Evolutionary conservation across 1,139 yeast species (phyloP).

Genomic region (Yarrowia galli): DNA sequence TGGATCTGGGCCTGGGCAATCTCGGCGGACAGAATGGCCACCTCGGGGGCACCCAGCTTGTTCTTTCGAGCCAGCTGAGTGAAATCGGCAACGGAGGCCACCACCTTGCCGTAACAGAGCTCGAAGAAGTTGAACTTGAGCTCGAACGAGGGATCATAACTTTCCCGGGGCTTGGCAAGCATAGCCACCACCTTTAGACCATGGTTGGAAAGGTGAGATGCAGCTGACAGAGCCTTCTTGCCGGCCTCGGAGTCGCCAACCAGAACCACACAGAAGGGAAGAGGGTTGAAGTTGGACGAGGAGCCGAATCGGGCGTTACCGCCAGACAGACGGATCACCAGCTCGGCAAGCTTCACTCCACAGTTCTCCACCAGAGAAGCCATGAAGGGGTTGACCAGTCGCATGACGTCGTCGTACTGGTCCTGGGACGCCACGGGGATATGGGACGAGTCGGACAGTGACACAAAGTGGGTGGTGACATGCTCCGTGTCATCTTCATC

Average conservation of each 20-base stretch:
- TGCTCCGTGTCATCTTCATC: not conserved
- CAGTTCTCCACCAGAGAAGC: slow-evolving; percentile 69
- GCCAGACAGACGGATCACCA: slow-evolving; percentile 69
- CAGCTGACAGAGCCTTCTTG: slow-evolving; percentile 76
- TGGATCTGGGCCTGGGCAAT: not conserved
- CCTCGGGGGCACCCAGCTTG: slow-evolving; percentile 28
- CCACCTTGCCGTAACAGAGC: slow-evolving; percentile 38
- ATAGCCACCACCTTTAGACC: slow-evolving; percentile 72
- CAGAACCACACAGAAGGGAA: slow-evolving; percentile 76
- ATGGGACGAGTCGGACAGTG: slow-evolving; percentile 15
- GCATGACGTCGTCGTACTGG: slow-evolving; percentile 39
- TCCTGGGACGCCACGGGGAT: slow-evolving; percentile 48
- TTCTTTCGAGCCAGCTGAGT: slow-evolving; percentile 21
- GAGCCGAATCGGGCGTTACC: slow-evolving; percentile 68
- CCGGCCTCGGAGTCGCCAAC: slow-evolving; percentile 81
- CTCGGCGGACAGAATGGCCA: slow-evolving; percentile 14
- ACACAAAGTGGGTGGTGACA: slow-evolving; percentile 23
- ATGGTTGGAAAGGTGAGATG: slow-evolving; percentile 78
- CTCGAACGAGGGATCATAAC: slow-evolving; percentile 11
- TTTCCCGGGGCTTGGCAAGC: slow-evolving; percentile 25
- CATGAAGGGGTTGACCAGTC: slow-evolving; percentile 23
- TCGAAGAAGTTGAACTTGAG: slow-evolving; percentile 33
- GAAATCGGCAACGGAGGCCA: slow-evolving; percentile 1
- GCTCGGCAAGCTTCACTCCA: slow-evolving; percentile 68
- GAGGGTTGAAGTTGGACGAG: slow-evolving; percentile 69